These are phyloP conservation scores for Puccinia triticina DNA, from an alignment of 1,284 basidiomycete species.

Conservation along the genomic window DNA sequence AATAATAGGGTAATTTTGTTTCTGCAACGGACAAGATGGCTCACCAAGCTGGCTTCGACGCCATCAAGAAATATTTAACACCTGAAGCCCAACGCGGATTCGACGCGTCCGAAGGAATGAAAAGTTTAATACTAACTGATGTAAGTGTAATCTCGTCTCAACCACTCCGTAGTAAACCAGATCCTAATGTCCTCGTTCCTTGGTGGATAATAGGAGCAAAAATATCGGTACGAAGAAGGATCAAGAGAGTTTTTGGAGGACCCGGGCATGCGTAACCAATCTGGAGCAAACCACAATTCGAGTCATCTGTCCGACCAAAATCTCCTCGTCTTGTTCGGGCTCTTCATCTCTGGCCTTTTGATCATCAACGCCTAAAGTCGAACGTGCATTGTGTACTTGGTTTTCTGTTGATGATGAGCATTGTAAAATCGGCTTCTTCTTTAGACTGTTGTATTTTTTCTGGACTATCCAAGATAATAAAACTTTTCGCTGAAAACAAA, in stretches of 20 bases:
- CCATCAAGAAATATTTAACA: conserved; percentile 29
- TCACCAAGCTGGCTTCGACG: conserved; percentile 45
- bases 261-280: background rate
- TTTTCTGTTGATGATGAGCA: background rate
- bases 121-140: conserved; percentile 28
- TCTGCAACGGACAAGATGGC: conserved; percentile 19
- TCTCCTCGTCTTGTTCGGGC: background rate
- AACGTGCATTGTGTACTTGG: background rate
- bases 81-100: conserved; percentile 35
- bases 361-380: background rate
- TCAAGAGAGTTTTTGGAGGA: conserved; percentile 26
- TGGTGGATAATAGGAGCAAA: background rate
- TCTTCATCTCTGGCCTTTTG: background rate
- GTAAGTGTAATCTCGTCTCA: background rate
- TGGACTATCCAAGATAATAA: no score
- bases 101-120: conserved; percentile 42
- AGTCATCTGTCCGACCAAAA: background rate
- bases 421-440: no score
- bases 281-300: background rate
- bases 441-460: no score
- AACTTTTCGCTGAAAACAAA: no score
- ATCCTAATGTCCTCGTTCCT: background rate
- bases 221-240: conserved; percentile 19
- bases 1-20: conserved; percentile 33
- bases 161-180: background rate